A percentile compares a stretch with the other conserved stretches of the same genome.
These are phyloP conservation scores for Mycena crocata DNA, from an alignment of 768 basidiomycete species.

Conservation along the genomic window DNA sequence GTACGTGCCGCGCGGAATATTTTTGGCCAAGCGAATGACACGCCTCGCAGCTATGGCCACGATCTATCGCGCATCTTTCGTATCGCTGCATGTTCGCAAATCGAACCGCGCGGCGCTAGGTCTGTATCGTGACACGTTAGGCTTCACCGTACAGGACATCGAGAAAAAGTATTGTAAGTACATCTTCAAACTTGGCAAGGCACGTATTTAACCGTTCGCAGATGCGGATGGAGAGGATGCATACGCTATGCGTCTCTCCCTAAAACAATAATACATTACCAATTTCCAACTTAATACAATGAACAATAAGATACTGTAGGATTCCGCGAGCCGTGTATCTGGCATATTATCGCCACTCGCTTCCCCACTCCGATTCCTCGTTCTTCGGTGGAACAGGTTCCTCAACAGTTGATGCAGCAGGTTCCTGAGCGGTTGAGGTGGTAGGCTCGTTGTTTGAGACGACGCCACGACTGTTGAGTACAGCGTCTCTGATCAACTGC, in stretches of 20 bases:
- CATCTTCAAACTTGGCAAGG: background rate
- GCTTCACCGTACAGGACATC: conserved; percentile 87
- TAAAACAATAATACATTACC: conserved; percentile 49
- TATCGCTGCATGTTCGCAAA: conserved; percentile 94
- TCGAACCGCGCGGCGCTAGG: conserved; percentile 93
- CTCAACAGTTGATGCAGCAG: background rate
- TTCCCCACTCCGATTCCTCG: conserved; percentile 18
- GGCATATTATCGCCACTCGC: conserved; percentile 24
- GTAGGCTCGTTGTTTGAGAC: no score
- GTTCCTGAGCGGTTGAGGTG: background rate
- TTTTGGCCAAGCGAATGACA: background rate
- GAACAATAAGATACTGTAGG: conserved; percentile 28
- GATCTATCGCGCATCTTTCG: conserved; percentile 86
- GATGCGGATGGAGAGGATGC: conserved; percentile 97
- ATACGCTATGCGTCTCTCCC: conserved; percentile 85
- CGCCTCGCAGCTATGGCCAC: conserved; percentile 84
- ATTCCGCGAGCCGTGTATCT: background rate
- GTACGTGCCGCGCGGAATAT: background rate
- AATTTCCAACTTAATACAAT: background rate
- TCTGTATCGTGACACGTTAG: conserved; percentile 91
- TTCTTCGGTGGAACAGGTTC: background rate
- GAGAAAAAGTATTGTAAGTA: conserved; percentile 91
- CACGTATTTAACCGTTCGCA: conserved; percentile 42
- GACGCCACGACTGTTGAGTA: conserved; percentile 50
- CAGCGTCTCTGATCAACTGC: conserved; percentile 68